Evolutionary conservation across 1,284 basidiomycete genomes (phyloP).

Genomic region (Earliella scabrosa): DNA sequence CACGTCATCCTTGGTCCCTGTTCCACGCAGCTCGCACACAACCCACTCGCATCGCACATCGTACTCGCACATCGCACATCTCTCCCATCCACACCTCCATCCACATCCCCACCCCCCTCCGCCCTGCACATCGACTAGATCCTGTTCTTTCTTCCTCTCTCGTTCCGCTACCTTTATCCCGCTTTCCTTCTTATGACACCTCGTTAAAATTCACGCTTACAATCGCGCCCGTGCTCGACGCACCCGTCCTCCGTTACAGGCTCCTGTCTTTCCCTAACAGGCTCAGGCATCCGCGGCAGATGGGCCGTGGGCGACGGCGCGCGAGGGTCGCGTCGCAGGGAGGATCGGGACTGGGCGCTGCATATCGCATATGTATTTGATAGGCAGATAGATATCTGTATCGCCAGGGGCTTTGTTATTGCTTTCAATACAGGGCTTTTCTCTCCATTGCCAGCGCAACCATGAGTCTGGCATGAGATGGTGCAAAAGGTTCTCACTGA

Average conservation of each 20-base stretch:
- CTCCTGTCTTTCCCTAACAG: not conserved
- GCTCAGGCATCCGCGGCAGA: conserved; percentile 14
- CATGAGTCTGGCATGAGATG: not conserved
- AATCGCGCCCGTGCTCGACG: conserved; percentile 23
- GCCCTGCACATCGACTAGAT: conserved; percentile 4
- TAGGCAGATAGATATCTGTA: conserved; percentile 20
- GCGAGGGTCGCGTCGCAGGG: conserved; percentile 18
- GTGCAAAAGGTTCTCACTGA: too few species aligned
- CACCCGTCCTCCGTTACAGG: conserved; percentile 16
- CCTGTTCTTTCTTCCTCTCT: conserved; percentile 2
- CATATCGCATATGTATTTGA: conserved; percentile 15
- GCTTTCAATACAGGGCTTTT: not conserved
- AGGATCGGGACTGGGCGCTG: conserved; percentile 14
- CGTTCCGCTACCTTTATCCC: conserved; percentile 2
- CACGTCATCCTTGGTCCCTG: not conserved
- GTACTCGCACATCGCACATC: conserved; percentile 5
- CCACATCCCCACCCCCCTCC: not conserved
- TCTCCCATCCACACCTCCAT: not conserved
- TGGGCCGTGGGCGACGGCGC: conserved; percentile 17
- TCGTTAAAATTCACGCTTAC: conserved; percentile 1
- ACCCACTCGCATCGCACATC: not conserved
- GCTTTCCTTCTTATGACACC: too few species aligned
- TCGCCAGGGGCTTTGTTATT: conserved; percentile 12
- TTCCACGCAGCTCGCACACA: conserved; percentile 3
- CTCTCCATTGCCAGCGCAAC: not conserved